These are phyloP conservation scores for Suillus sp. DNA, from an alignment of 768 basidiomycete species.

Conservation along the genomic window DNA sequence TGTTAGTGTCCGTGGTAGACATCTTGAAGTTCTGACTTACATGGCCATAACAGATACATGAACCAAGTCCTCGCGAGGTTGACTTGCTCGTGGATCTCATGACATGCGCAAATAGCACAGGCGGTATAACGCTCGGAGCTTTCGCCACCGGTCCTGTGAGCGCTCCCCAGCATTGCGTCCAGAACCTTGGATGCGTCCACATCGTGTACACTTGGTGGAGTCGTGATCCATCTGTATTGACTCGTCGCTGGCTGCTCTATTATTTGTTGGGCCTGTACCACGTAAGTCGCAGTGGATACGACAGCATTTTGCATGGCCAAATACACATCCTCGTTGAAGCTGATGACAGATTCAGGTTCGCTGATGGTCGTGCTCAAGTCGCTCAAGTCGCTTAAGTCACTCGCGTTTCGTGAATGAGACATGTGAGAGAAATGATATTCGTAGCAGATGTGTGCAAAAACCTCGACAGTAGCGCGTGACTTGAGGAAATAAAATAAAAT, in stretches of 20 bases:
- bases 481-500: too few species aligned
- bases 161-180: background rate
- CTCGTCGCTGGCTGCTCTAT: background rate
- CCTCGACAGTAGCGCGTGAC: too few species aligned
- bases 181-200: background rate
- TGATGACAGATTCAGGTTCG: background rate
- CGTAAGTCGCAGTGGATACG: background rate
- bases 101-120: background rate
- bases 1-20: background rate
- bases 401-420: background rate
- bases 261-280: background rate
- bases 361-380: background rate
- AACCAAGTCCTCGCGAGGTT: constrained; percentile 1
- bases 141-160: background rate
- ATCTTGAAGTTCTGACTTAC: background rate
- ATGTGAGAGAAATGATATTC: too few species aligned
- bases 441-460: too few species aligned
- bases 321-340: background rate
- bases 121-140: background rate
- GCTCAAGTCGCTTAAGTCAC: background rate
- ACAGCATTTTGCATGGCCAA: background rate
- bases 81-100: background rate
- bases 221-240: background rate
- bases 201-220: background rate
- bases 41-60: too few species aligned